Conservation (phyloP, 2,329 filamentous ascomycete species). For the Ophiostoma populinum region DNA sequence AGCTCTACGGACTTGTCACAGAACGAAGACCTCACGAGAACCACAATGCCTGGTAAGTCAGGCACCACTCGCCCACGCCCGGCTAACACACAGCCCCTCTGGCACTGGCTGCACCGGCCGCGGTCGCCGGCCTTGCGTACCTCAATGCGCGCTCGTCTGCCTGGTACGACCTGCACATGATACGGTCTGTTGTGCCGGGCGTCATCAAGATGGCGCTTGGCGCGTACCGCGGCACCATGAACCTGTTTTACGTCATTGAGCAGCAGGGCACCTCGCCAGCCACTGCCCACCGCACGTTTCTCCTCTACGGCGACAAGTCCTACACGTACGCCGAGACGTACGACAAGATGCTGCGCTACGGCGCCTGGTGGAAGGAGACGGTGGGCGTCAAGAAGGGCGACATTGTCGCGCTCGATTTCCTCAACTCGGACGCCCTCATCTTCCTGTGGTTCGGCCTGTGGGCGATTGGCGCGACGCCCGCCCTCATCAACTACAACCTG, state of each 20-base stretch:
- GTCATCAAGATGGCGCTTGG: constrained; percentile 25
- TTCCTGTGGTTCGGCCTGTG: constrained; percentile 64
- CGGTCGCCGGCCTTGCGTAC: constrained; percentile 54
- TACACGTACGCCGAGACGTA: constrained; percentile 69
- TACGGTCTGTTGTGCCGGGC: constrained; percentile 35
- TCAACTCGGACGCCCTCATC: constrained; percentile 64
- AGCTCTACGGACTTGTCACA: no score
- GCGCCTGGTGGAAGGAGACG: constrained; percentile 51
- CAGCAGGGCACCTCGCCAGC: constrained; percentile 34
- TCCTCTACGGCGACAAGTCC: constrained; percentile 49
- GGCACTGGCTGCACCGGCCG: constrained; percentile 38
- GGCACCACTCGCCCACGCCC: not conserved
- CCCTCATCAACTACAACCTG: constrained; percentile 80
- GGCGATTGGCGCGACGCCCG: constrained; percentile 67
- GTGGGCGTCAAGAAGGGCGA: constrained; percentile 51
- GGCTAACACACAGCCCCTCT: constrained; percentile 27
- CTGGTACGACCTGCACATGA: constrained; percentile 45
- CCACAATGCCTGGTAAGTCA: not conserved
- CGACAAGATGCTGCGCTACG: constrained; percentile 52
- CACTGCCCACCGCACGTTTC: constrained; percentile 36
- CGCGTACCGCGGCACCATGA: constrained; percentile 43
- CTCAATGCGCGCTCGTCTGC: constrained; percentile 54
- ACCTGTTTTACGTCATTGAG: constrained; percentile 62
- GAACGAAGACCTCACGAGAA: no score
- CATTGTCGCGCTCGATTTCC: constrained; percentile 64